Evolutionary conservation across 768 basidiomycete genomes (phyloP), one percentile per base, ranked within the genome.

Genomic region (Xerocomellus amylosporus): DNA sequence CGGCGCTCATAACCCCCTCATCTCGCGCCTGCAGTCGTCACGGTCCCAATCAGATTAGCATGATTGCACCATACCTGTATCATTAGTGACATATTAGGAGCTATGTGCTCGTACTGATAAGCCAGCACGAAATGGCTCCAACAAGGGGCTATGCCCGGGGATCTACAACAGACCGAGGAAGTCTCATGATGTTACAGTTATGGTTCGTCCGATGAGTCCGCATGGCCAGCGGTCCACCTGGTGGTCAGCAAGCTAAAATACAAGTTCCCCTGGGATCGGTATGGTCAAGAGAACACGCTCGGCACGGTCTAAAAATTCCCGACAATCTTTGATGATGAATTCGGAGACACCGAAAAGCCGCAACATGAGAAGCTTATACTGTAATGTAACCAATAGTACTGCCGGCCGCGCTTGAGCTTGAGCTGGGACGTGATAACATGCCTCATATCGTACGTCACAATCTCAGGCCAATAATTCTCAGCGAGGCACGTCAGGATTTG

Each of bases 1-100:
- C 67, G 64, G 45, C 65, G 49, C 22, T 58, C 53, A 70, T 46
- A 34, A 49, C 39, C 15, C 13, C 24, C 22, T 51, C 53, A 31
- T 37, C 19, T 48, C 39, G 30, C 36, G 34, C 31, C 53, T 48
- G 46, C 41, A 49, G 41, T 56, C 37, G 19, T 48, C 55, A 41
- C 20, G 10, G 10, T 40, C 5, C 33, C 46, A 38, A 49, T 45
- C 31, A 39, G 49, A 65, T 58, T 53, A 56, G 44, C 69, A 61
- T 53, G 49, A 63, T 63, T 56, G 59, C 60, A 61, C 59, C 58
- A 62, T 68, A 67, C 58, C 58, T 67, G 65, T 67, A 67, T 53
- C 56, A 55, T 54, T 57, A 60, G 31, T 41, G 49, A 44, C 54
- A 48, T 46, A 55, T 46, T 58, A 43, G 36, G 46, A 58, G 46